These are phyloP conservation scores for Ceratocystis huliohia DNA, from an alignment of 2,329 filamentous ascomycete genomes.

Conservation along the genomic window DNA sequence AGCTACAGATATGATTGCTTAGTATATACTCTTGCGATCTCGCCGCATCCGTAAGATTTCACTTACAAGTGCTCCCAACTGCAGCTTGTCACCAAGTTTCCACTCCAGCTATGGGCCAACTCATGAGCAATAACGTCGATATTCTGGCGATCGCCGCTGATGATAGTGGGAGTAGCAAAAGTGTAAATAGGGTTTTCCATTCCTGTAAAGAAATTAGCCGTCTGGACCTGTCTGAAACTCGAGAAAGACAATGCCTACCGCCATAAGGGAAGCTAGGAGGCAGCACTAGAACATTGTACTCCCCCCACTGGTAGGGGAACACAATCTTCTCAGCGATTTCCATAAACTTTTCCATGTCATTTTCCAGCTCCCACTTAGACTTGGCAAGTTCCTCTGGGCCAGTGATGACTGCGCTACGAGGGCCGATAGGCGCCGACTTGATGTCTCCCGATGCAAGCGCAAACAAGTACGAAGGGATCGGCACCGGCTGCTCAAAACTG, in stretches of 20 bases:
- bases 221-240: background rate
- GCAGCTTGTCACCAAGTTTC: slow-evolving; percentile 67
- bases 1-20: slow-evolving; percentile 31
- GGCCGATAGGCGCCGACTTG: slow-evolving; percentile 71
- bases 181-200: slow-evolving; percentile 94
- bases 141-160: slow-evolving; percentile 82
- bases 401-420: slow-evolving; percentile 70
- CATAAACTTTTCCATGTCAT: slow-evolving; percentile 85
- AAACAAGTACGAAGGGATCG: slow-evolving; percentile 89
- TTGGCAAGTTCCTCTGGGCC: slow-evolving; percentile 74
- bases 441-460: slow-evolving; percentile 84
- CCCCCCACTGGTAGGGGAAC: slow-evolving; percentile 84
- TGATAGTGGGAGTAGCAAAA: slow-evolving; percentile 87
- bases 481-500: slow-evolving; percentile 77
- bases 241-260: slow-evolving; percentile 35
- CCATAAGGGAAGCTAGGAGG: slow-evolving; percentile 86
- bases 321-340: slow-evolving; percentile 68
- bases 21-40: background rate
- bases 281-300: slow-evolving; percentile 85
- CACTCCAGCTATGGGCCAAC: slow-evolving; percentile 68
- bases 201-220: slow-evolving; percentile 31
- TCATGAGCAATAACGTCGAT: slow-evolving; percentile 93
- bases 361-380: slow-evolving; percentile 83
- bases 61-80: slow-evolving; percentile 70
- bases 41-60: background rate